phyloP scores from a whole-genome alignment of 2,329 filamentous ascomycete genomes.

The Oidium heveae region DNA sequence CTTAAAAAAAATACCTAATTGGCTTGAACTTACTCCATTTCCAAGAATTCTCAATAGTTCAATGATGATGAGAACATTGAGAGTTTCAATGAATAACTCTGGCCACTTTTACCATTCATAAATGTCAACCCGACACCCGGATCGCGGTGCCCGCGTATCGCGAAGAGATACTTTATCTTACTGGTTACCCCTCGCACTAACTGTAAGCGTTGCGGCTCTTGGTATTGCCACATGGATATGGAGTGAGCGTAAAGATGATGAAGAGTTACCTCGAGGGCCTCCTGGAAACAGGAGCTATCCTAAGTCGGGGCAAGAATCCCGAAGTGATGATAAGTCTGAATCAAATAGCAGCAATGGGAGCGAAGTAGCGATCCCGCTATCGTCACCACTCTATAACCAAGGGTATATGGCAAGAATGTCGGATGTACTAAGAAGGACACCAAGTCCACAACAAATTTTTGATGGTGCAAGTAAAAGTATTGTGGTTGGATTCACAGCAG shows the following conservation, averaged over 20 bases:
- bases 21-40: too few relatives aligned
- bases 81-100: neutral
- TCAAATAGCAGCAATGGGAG: constrained; percentile 12
- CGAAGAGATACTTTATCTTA: constrained; percentile 44
- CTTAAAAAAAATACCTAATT: too few relatives aligned
- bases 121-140: constrained; percentile 39
- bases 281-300: neutral
- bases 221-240: constrained; percentile 80
- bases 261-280: constrained; percentile 20
- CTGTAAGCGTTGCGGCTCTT: constrained; percentile 65
- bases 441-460: constrained; percentile 72
- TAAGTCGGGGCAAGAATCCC: neutral
- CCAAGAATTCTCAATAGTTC: neutral
- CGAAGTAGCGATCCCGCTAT: constrained; percentile 18
- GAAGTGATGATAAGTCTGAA: constrained; percentile 17
- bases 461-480: constrained; percentile 63
- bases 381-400: constrained; percentile 20
- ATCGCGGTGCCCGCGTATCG: constrained; percentile 20
- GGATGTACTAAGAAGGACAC: constrained; percentile 54
- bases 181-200: constrained; percentile 73
- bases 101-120: constrained; percentile 9
- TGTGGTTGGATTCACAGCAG: constrained; percentile 57
- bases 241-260: constrained; percentile 60
- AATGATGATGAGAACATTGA: neutral
- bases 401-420: constrained; percentile 56